A percentile compares a stretch with the other conserved stretches of the same genome.
These are phyloP conservation scores for Pyrenophora teres DNA, from an alignment of 2,329 filamentous ascomycete genomes.

Conservation along the genomic window DNA sequence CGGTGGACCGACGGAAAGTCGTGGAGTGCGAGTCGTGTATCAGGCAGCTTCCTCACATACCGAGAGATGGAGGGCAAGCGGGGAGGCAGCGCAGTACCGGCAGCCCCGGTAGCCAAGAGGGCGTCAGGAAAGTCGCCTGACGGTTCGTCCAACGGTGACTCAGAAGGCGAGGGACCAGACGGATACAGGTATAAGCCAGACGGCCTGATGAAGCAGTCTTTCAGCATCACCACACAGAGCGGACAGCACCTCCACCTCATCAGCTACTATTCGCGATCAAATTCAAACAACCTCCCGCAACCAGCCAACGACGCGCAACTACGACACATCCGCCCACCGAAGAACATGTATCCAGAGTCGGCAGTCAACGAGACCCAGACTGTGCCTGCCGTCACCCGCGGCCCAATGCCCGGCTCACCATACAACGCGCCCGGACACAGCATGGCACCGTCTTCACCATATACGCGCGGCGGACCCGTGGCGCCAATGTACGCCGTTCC, in stretches of 20 bases:
- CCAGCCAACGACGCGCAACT: constrained; percentile 81
- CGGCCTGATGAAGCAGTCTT: constrained; percentile 98
- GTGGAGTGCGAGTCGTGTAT: constrained; percentile 97
- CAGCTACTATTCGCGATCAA: constrained; percentile 89
- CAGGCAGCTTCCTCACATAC: constrained; percentile 96
- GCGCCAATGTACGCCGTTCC: constrained; percentile 49
- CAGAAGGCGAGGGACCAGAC: constrained; percentile 69
- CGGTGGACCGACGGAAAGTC: constrained; percentile 99
- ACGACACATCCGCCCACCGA: constrained; percentile 80
- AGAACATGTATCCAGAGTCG: constrained; percentile 97
- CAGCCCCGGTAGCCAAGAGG: constrained; percentile 40
- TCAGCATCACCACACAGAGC: constrained; percentile 92
- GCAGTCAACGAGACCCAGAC: constrained; percentile 84
- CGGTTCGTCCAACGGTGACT: constrained; percentile 78
- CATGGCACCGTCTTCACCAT: constrained; percentile 60
- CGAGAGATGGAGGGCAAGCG: constrained; percentile 99
- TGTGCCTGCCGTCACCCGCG: constrained; percentile 78
- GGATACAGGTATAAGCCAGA: constrained; percentile 71
- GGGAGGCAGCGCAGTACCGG: constrained; percentile 70
- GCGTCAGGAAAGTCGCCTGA: constrained; percentile 77
- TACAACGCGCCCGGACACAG: constrained; percentile 58
- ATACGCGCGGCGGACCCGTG: constrained; percentile 51
- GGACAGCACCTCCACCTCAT: constrained; percentile 95
- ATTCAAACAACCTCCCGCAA: constrained; percentile 75
- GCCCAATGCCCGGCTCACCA: constrained; percentile 66